These are phyloP conservation scores for Funneliformis caledonium DNA, from an alignment of 371 early-diverging fungal genomes.

Conservation along the genomic window DNA sequence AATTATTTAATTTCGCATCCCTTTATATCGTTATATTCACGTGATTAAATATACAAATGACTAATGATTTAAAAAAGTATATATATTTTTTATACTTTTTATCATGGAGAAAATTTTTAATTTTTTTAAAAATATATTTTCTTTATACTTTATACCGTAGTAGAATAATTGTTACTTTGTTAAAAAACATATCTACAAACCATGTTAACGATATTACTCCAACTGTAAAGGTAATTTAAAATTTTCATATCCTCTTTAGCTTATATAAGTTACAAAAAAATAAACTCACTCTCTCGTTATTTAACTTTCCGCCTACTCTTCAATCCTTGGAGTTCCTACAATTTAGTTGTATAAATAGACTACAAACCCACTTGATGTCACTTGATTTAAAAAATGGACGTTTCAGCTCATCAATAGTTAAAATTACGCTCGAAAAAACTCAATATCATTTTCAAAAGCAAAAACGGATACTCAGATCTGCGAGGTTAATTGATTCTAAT, in stretches of 20 bases:
- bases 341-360: slow-evolving; percentile 2
- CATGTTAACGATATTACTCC: too few species aligned
- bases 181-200: too few species aligned
- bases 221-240: background rate
- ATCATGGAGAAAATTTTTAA: too few species aligned
- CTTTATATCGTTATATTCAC: too few species aligned
- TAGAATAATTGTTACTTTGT: too few species aligned
- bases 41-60: too few species aligned
- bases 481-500: background rate
- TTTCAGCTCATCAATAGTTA: background rate
- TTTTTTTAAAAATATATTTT: too few species aligned
- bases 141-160: too few species aligned
- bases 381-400: slow-evolving; percentile 20
- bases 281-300: background rate
- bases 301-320: background rate
- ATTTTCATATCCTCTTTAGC: background rate
- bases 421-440: slow-evolving; percentile 3
- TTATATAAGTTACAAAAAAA: background rate
- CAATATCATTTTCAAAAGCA: background rate
- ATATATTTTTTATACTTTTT: too few species aligned
- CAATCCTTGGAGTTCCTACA: background rate
- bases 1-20: too few species aligned
- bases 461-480: background rate
- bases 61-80: too few species aligned
- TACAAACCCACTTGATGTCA: slow-evolving; percentile 10